phyloP scores from a whole-genome alignment of 164 flowering plant species.

The Liriodendron chinense region DNA sequence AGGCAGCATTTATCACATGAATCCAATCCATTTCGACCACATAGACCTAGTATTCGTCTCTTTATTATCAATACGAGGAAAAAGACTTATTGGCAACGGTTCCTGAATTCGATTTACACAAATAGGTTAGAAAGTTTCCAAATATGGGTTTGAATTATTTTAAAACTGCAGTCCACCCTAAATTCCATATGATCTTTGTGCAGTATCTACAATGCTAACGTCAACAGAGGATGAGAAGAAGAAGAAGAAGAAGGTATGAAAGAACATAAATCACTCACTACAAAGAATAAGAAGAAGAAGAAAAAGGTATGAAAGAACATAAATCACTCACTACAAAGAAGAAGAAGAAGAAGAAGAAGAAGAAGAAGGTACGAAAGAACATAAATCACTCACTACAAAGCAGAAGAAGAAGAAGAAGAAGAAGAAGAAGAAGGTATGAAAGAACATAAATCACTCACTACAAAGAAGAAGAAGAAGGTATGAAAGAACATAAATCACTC shows the following conservation, averaged over 20 bases:
- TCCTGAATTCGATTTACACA: neutral
- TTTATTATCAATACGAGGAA: neutral
- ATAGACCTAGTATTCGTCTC: neutral
- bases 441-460: neutral
- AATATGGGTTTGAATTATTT: neutral
- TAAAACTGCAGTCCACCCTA: neutral
- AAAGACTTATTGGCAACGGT: neutral
- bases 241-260: too few relatives aligned
- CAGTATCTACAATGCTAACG: neutral
- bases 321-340: neutral
- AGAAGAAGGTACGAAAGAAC: neutral
- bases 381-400: conserved; percentile 11
- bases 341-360: neutral
- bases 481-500: neutral
- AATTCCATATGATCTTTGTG: neutral
- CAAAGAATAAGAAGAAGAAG: too few relatives aligned
- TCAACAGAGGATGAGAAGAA: neutral
- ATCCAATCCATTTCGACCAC: neutral
- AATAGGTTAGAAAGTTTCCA: neutral
- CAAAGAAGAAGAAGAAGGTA: neutral
- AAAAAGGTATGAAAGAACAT: too few relatives aligned
- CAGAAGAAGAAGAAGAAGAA: too few relatives aligned
- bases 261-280: too few relatives aligned
- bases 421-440: neutral
- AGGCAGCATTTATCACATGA: neutral